These are phyloP conservation scores for Globisporangium ultimum DNA, from an alignment of 352 stramenopile genomes.

Conservation along the genomic window DNA sequence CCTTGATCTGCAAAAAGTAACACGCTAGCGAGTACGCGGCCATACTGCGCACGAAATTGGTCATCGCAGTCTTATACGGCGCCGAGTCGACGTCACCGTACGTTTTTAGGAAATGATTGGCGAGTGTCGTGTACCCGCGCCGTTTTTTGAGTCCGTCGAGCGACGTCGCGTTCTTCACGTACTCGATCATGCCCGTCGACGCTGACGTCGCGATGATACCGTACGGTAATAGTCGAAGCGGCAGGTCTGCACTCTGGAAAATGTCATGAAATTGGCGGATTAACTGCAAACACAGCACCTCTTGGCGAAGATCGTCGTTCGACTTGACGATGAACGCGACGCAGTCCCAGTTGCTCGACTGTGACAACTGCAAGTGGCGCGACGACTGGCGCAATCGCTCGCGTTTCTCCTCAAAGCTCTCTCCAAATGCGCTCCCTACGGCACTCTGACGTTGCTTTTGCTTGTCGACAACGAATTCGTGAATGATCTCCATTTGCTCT, in stretches of 20 bases:
- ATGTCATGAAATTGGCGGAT: constrained; percentile 96
- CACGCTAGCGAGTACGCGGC: constrained; percentile 98
- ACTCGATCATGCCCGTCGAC: constrained; percentile 96
- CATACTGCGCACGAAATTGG: constrained; percentile 96
- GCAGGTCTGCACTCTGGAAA: constrained; percentile 93
- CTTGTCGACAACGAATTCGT: constrained; percentile 65
- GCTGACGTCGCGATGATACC: constrained; percentile 94
- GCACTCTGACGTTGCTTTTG: constrained; percentile 59
- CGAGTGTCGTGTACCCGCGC: constrained; percentile 80
- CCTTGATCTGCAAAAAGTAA: constrained; percentile 98
- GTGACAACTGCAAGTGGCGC: constrained; percentile 25
- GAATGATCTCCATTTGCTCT: constrained; percentile 66
- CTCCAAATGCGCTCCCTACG: constrained; percentile 75
- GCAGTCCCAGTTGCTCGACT: constrained; percentile 56
- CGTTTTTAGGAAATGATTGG: constrained; percentile 89
- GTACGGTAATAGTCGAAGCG: constrained; percentile 94
- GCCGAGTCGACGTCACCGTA: constrained; percentile 86
- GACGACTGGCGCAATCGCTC: constrained; percentile 61
- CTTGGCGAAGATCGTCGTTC: constrained; percentile 97
- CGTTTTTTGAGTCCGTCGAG: constrained; percentile 96
- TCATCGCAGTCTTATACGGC: constrained; percentile 93
- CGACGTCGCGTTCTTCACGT: constrained; percentile 96
- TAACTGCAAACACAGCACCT: constrained; percentile 96
- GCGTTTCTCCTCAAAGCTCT: constrained; percentile 81
- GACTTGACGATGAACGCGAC: constrained; percentile 97